phyloP scores from a whole-genome alignment of 164 flowering plant genomes.

The Annona squamosa region DNA sequence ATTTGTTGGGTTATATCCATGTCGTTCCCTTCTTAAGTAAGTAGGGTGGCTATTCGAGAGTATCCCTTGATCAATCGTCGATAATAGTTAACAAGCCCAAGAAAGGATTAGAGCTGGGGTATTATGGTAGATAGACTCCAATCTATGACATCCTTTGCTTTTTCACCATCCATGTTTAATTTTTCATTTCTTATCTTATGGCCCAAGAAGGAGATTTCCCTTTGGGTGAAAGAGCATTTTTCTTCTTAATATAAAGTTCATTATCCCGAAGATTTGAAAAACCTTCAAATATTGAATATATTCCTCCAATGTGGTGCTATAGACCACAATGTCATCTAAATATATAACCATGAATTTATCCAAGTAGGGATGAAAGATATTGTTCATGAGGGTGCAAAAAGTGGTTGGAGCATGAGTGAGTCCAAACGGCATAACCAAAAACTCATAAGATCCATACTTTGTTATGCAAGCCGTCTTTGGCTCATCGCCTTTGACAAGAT shows the following conservation, averaged over 20 bases:
- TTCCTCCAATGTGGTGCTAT: too few species aligned
- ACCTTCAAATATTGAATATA: background rate
- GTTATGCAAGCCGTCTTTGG: too few species aligned
- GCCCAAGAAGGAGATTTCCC: background rate
- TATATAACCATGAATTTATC: too few species aligned
- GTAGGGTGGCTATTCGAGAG: background rate
- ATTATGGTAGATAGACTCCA: background rate
- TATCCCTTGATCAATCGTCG: background rate
- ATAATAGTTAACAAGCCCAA: background rate
- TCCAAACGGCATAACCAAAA: too few species aligned
- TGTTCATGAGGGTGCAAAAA: too few species aligned
- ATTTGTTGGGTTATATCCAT: background rate
- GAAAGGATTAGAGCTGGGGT: background rate
- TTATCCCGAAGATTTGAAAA: background rate
- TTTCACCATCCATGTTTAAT: background rate
- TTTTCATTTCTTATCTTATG: background rate
- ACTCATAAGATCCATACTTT: too few species aligned
- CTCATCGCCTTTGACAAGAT: too few species aligned
- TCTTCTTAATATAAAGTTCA: background rate
- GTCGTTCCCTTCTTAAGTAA: background rate
- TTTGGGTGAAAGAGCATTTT: background rate
- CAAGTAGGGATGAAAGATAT: too few species aligned
- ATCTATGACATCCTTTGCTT: background rate
- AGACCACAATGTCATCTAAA: too few species aligned
- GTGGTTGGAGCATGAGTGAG: too few species aligned